phyloP scores from a whole-genome alignment of 2,329 filamentous ascomycete species.

The Parastagonospora avenae region DNA sequence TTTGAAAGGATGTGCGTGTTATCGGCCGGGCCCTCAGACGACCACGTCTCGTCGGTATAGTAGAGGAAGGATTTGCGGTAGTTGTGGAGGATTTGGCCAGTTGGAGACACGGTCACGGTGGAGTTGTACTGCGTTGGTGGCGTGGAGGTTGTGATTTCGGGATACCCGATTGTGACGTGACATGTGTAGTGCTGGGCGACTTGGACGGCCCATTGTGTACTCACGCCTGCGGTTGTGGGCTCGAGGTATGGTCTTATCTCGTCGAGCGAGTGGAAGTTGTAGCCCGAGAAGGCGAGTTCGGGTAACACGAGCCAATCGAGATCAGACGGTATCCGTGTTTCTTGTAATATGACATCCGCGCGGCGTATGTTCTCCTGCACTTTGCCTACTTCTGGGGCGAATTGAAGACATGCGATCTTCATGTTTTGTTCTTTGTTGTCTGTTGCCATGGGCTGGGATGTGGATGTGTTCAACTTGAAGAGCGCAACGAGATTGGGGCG shows the following conservation, averaged over 20 bases:
- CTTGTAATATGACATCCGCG: slow-evolving; percentile 67
- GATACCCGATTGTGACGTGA: slow-evolving; percentile 73
- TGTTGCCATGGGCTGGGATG: slow-evolving; percentile 8
- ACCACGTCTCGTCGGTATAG: slow-evolving; percentile 71
- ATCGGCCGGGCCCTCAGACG: slow-evolving; percentile 54
- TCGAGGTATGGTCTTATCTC: slow-evolving; percentile 74
- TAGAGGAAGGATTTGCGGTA: slow-evolving; percentile 70
- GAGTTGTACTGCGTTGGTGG: slow-evolving; percentile 60
- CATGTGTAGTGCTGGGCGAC: slow-evolving; percentile 71
- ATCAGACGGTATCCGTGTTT: slow-evolving; percentile 48
- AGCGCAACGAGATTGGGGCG: too few relatives aligned
- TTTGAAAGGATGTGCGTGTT: slow-evolving; percentile 25
- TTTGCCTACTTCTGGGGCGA: slow-evolving; percentile 72
- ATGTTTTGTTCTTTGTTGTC: slow-evolving; percentile 46
- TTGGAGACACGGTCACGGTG: slow-evolving; percentile 61
- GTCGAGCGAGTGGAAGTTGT: slow-evolving; percentile 74
- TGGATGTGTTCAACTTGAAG: too few relatives aligned
- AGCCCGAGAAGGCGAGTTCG: slow-evolving; percentile 79
- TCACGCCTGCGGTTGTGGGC: slow-evolving; percentile 66
- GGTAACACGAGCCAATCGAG: slow-evolving; percentile 76
- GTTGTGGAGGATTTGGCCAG: slow-evolving; percentile 60
- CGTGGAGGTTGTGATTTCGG: slow-evolving; percentile 56
- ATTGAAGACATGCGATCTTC: slow-evolving; percentile 74
- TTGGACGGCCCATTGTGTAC: slow-evolving; percentile 72
- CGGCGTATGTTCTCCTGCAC: slow-evolving; percentile 71